Evolutionary conservation across 768 basidiomycete species (phyloP), one percentile per base, ranked within the genome.

Genomic region (Gloeopeniophorella convolvens): DNA sequence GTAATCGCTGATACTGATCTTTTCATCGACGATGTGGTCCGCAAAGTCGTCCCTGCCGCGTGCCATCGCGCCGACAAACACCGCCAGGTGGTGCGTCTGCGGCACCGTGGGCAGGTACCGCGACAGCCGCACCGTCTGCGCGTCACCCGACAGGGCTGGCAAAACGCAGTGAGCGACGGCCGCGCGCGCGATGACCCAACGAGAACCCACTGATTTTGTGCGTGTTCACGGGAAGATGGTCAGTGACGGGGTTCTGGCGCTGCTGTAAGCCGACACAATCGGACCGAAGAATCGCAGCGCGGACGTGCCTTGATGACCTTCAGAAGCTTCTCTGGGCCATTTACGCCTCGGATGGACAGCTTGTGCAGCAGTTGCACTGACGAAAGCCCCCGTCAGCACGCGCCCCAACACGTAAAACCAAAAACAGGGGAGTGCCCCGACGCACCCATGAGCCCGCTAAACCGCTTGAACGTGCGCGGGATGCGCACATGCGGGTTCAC

Each of bases 31-130:
- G 58, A 88, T 72, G 20, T 79, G 85, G 68, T 99, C 96, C 12
- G 96, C 96, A 71, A 99, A 99, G 70, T 95, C 90, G 59, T 99
- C 96, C 43, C 79, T 82, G 10, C 95, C 95, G 50, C 95, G 76
- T 5, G 95, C 95, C 95, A 99, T 99, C 18, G 95, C 96, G 42
- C 95, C 95, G 48, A 99, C 93, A 60, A 97, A 96, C 47, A 99
- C 88, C 15, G 91, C 93, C 46, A 99, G 71, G 31, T 85, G 85
- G 61, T 97, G 91, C 4, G 89, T 88, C 47, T 84, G 76, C 0
- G 94, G 93, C 5, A 98, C 69, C 0, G 83, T 89, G 0, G 84
- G 84, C 37, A 99, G 72, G 71, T 90, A 97, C 50, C 78, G 72
- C 1, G 90, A 91, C 39, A 98, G 70, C 36, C 87, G 77, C 54